Evolutionary conservation across 2,329 filamentous ascomycete genomes (phyloP), one percentile per base, ranked within the genome.

Genomic region (Nothomitra cinnamomea): DNA sequence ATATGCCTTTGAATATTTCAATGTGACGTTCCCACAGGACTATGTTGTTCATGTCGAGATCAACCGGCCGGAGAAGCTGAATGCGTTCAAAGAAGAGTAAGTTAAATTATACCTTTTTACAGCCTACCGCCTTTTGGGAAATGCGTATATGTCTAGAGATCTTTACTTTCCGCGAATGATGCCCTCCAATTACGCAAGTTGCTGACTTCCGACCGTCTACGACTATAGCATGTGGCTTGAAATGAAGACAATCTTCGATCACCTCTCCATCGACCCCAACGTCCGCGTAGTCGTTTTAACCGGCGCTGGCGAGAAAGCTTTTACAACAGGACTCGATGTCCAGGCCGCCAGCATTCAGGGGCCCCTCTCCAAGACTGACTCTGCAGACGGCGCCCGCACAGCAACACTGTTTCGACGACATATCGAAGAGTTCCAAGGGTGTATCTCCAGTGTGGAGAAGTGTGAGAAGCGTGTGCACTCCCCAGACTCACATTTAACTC

Each of bases 11-110:
- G 71, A 82, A 60, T 73, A 85, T 72, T 88, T 87, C 75, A 79
- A 80, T 59, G 73, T 94, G 60, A 79, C 77, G n/a, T 80, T 80
- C 42, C 86, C 88, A 0, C 63, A 70, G 38, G 75, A 82, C 62
- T 80, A 80, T 70, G 82, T 95, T 50, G 85, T 82, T n/a, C 87
- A 94, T 65, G 84, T 96, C 56, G 83, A 95, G 69, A 94, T 94
- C 69, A 89, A 94, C 71, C 79, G 89, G 1, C 80, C 89, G 1
- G 68, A 79, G 59, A 95, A 94, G 71, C 72, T 95, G 66, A 96
- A 96, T 67, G 81, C 89, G 58, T 95, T 95, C 67, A 76, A 80
- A 59, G 80, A 87, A 65, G 71, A 69, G 76, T 79, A 66, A 60
- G 70, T 68, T 25, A 43, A 10, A 32, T 5, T 32, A 32, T 10